Base-by-base conservation (phyloP, 768 basidiomycete species). In the Tephrocybe sp. region DNA sequence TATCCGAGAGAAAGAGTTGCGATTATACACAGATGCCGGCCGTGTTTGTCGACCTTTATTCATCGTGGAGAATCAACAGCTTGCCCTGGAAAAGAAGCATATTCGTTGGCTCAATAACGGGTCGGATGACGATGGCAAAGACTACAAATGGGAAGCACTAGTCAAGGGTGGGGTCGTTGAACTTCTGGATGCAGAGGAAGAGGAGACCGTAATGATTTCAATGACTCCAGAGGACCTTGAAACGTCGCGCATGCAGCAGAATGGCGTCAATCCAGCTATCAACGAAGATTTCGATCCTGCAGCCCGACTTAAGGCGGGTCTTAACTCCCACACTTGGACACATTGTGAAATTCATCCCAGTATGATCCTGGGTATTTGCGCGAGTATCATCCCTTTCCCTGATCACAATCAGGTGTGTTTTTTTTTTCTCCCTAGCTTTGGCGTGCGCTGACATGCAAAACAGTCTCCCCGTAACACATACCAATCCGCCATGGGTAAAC, bases 391-490 rank as follows among this genome's bases (percentile, higher is more conserved):
- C 68, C 96, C 96, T 11, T 99, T 99, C 87, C 96, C 97, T 13
- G 97, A 99, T 70, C 96, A 99, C 70, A 99, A 99, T 62, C 96
- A 97, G 78, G 93, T 92, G 65, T 54, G 84, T 70, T 38, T 23
- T 23, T 30, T 45, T 54, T 9, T 12, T 26, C 13, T 3, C n/a
- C 23, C 33, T 33, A 33, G 4, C 20, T 26, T 20, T 40, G 39
- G 35, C 26, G 35, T 54, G 41, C 54, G 19, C 50, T 60, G 12
- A 61, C 31, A 8, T 44, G 4, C 34, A 26, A 48, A 30, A 9
- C 56, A 98, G 92, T 99, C 96, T 52, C 96, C 96, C 58, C 97
- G 96, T 84, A 99, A 99, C 66, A 99, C 96, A 4, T 99, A 99
- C 65, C 96, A 99, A 73, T 98, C 96, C 39, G 96, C 96, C 46